phyloP scores from a whole-genome alignment of 177 flowering plant genomes.

The Telopea speciosissima region DNA sequence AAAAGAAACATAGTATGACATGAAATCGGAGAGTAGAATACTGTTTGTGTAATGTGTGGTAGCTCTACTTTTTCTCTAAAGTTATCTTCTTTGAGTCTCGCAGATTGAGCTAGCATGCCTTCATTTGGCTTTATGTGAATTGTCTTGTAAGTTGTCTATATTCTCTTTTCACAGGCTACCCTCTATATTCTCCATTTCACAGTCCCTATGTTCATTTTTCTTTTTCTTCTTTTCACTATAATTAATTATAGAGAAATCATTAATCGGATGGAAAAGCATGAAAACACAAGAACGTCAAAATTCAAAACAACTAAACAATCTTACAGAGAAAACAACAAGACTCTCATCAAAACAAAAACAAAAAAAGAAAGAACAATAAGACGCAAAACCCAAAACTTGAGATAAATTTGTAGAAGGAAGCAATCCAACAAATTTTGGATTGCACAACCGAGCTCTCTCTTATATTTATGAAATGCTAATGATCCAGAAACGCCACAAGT shows the following conservation, averaged over 20 bases:
- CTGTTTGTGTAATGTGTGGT: not conserved
- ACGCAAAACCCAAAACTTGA: not conserved
- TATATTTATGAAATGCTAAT: not conserved
- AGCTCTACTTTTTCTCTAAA: not conserved
- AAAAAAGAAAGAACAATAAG: not conserved
- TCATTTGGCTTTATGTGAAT: too few species aligned
- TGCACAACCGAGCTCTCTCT: not conserved
- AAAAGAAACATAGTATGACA: not conserved
- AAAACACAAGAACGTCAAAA: too few species aligned
- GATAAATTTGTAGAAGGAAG: not conserved
- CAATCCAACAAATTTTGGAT: not conserved
- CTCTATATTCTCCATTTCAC: too few species aligned
- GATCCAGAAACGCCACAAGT: not conserved
- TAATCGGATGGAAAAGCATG: too few species aligned
- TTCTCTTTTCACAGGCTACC: too few species aligned
- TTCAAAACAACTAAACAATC: not conserved
- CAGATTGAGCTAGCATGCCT: too few species aligned
- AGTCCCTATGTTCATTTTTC: too few species aligned
- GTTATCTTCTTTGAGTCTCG: too few species aligned
- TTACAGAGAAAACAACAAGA: not conserved
- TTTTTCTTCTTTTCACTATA: too few species aligned
- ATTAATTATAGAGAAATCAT: too few species aligned
- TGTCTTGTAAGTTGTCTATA: too few species aligned
- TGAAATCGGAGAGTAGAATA: not conserved
- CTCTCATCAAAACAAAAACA: too few species aligned